Evolutionary conservation across 1,284 basidiomycete species (phyloP), one percentile per base, ranked within the genome.

Genomic region (Exobasidium rhododendri): DNA sequence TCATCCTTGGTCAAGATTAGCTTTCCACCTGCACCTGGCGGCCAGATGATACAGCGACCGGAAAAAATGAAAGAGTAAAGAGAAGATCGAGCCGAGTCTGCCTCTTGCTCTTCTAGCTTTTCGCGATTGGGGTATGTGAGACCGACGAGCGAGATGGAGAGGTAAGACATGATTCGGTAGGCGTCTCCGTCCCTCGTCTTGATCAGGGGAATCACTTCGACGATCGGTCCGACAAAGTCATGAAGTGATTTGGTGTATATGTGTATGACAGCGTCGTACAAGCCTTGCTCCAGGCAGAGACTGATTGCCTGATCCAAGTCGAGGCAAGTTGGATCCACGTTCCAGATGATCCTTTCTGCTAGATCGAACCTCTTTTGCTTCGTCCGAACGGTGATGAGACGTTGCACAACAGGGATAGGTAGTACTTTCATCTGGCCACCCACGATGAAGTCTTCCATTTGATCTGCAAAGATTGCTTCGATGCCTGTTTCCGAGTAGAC

Each of bases 211-310:
- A 97, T 82, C 10, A 97, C 83, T 71, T 92, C 90, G 61, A 94
- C 89, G 4, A 97, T 82, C 0, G 96, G 94, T 1, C 91, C 87
- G 24, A 93, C 87, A 70, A 89, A 97, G 79, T 99, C 96, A 62
- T 84, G 84, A 72, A 99, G 81, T 1, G 92, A 91, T 44, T 88
- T 85, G 11, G 89, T 96, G 80, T 93, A 96, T 40, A 98, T 89
- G 77, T 97, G 94, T 64, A 94, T 89, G 64, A 98, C 84, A 0
- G 94, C 94, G 75, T 97, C 94, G 82, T 93, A 97, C 1, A 98
- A 85, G 30, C 85, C 83, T 73, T 92, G 86, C 59, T 83, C 84
- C 74, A 91, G 87, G 75, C 96, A 98, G 3, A 99, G 83, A 17
- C 82, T 85, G 64, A 97, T 88, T 0, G 89, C 89, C 80, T 97